Conservation (phyloP, 1,284 basidiomycete genomes). For the Puccinia coronata region DNA sequence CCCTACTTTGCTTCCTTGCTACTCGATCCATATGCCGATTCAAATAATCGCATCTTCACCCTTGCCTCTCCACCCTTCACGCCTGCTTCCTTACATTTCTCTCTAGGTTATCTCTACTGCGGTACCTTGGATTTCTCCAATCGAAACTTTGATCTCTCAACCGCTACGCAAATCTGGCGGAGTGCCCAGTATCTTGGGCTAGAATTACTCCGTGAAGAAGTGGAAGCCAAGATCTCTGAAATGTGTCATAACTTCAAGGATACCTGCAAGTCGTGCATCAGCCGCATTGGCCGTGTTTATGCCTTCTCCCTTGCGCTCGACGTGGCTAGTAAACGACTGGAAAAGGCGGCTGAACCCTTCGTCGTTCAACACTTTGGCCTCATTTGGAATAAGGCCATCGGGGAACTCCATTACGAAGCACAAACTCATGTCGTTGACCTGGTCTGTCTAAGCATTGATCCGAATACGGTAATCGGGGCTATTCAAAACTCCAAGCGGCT, state of each 20-base stretch:
- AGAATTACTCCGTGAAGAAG: conserved; percentile 72
- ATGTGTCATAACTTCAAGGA: conserved; percentile 49
- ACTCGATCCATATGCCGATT: conserved; percentile 60
- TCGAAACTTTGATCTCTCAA: conserved; percentile 85
- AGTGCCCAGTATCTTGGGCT: conserved; percentile 80
- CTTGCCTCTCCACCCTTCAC: conserved; percentile 92
- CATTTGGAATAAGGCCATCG: conserved; percentile 80
- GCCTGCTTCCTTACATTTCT: conserved; percentile 88
- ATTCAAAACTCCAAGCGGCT: conserved; percentile 53
- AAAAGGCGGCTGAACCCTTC: conserved; percentile 70
- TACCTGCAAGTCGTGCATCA: conserved; percentile 39
- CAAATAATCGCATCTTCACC: conserved; percentile 64
- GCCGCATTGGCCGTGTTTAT: conserved; percentile 68
- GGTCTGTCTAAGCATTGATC: conserved; percentile 68
- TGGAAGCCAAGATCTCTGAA: conserved; percentile 67
- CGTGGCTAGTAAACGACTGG: conserved; percentile 71
- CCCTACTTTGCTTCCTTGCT: conserved; percentile 81
- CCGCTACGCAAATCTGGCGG: conserved; percentile 83
- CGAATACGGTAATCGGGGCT: conserved; percentile 68
- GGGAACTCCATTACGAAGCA: conserved; percentile 67
- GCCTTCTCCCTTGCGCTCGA: conserved; percentile 75
- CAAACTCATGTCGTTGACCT: conserved; percentile 71
- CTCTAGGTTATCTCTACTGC: conserved; percentile 88
- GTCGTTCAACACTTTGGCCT: conserved; percentile 79
- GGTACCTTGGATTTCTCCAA: conserved; percentile 91